phyloP scores from a whole-genome alignment of 2,329 filamentous ascomycete genomes.

The Aureobasidium sp. region DNA sequence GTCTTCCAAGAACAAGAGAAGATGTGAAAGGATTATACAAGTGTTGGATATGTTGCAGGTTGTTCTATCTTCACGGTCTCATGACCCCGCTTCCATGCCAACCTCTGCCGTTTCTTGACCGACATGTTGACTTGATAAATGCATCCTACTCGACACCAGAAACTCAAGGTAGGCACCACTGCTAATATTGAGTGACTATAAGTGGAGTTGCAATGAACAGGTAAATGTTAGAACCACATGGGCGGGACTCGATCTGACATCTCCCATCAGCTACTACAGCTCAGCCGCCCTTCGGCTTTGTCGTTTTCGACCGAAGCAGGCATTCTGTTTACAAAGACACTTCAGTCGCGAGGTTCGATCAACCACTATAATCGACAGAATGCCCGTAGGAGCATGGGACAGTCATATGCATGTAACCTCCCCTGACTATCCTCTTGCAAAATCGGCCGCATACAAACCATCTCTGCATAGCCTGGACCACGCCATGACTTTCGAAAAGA shows the following conservation, averaged over 20 bases:
- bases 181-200: too few species aligned
- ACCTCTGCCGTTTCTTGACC: slow-evolving; percentile 1
- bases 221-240: neutral
- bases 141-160: neutral
- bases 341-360: neutral
- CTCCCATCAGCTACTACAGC: neutral
- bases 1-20: neutral
- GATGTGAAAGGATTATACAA: neutral
- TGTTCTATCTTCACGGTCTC: neutral
- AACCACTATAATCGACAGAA: slow-evolving; percentile 20
- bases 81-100: slow-evolving; percentile 7
- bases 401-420: slow-evolving; percentile 59
- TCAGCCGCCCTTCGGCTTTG: neutral
- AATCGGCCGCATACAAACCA: slow-evolving; percentile 47
- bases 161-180: neutral
- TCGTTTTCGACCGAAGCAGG: neutral
- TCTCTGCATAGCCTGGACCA: slow-evolving; percentile 43
- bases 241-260: neutral
- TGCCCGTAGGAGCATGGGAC: slow-evolving; percentile 49
- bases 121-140: neutral
- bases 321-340: neutral
- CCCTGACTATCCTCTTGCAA: slow-evolving; percentile 44
- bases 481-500: slow-evolving; percentile 33
- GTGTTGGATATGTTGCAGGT: neutral
- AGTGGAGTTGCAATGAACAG: neutral